Evolutionary conservation across 352 stramenopile species (phyloP).

Genomic region (Plasmopara viticola): DNA sequence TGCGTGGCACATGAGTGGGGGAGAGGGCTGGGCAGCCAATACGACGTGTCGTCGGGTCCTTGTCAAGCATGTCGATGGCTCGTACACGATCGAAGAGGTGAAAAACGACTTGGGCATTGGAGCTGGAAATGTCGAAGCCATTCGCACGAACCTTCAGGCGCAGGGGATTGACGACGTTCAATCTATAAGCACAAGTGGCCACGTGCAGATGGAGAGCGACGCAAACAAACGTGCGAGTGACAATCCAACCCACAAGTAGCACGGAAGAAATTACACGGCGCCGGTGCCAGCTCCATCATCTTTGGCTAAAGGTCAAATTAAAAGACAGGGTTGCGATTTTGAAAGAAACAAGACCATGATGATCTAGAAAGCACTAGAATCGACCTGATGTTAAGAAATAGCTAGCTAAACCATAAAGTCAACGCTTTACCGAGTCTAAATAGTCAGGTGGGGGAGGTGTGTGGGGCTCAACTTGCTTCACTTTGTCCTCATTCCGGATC

Average conservation of each 20-base stretch:
- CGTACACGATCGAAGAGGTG: conserved; percentile 79
- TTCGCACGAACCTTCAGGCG: conserved; percentile 68
- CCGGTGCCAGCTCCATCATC: conserved; percentile 73
- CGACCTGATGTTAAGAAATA: too few species aligned
- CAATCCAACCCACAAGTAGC: conserved; percentile 39
- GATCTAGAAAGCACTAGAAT: too few species aligned
- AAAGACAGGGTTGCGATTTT: too few species aligned
- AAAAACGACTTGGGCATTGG: conserved; percentile 78
- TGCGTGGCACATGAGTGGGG: conserved; percentile 80
- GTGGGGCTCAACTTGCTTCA: conserved; percentile 9
- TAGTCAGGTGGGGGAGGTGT: too few species aligned
- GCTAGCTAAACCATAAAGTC: too few species aligned
- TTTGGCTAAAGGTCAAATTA: conserved; percentile 46
- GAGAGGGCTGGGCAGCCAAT: conserved; percentile 78
- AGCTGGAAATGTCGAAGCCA: conserved; percentile 60
- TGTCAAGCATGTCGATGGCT: conserved; percentile 77
- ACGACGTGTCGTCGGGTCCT: conserved; percentile 84
- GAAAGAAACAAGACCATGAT: too few species aligned
- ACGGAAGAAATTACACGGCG: conserved; percentile 78
- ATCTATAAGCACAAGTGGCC: conserved; percentile 38
- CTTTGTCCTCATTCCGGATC: conserved; percentile 59
- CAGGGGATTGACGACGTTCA: conserved; percentile 55
- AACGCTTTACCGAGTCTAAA: too few species aligned
- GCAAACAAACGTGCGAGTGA: conserved; percentile 49
- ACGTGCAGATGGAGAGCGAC: conserved; percentile 32